phyloP scores from a whole-genome alignment of 805 yeast species.

The Hanseniaspora singularis region DNA sequence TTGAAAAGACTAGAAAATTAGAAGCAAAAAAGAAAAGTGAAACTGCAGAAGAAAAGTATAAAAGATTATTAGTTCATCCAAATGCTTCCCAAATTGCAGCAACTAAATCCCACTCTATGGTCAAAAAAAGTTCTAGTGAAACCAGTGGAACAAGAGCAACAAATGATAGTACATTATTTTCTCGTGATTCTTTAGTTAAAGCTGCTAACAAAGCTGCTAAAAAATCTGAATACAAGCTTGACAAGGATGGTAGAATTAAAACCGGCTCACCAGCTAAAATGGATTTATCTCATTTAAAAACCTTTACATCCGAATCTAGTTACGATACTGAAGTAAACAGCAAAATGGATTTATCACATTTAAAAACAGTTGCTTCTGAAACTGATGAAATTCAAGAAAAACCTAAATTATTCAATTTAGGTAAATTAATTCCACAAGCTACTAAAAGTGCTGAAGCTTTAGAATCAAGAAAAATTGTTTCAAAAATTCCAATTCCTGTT shows the following conservation, averaged over 20 bases:
- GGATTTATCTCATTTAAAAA: neutral
- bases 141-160: neutral
- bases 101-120: slow-evolving; percentile 17
- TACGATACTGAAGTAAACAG: neutral
- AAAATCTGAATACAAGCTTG: slow-evolving; percentile 1
- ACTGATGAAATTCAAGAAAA: neutral
- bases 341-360: slow-evolving; percentile 10
- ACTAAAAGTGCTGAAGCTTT: slow-evolving; percentile 10
- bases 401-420: slow-evolving; percentile 7
- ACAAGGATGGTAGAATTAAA: neutral
- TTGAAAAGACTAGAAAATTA: slow-evolving; percentile 18
- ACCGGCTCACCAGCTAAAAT: no score
- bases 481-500: slow-evolving; percentile 5
- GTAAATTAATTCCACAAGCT: slow-evolving; percentile 11
- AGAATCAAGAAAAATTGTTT: neutral
- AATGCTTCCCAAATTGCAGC: slow-evolving; percentile 28
- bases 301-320: neutral
- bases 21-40: neutral
- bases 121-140: neutral
- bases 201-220: slow-evolving; percentile 13
- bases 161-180: neutral
- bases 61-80: slow-evolving; percentile 33
- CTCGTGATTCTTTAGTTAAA: neutral
- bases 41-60: slow-evolving; percentile 36
- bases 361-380: slow-evolving; percentile 11